Percentiles rank a stretch among this genome's conserved stretches.
Conservation (phyloP, 2,329 filamentous ascomycete genomes). For the Ceratocystis ficicola region DNA sequence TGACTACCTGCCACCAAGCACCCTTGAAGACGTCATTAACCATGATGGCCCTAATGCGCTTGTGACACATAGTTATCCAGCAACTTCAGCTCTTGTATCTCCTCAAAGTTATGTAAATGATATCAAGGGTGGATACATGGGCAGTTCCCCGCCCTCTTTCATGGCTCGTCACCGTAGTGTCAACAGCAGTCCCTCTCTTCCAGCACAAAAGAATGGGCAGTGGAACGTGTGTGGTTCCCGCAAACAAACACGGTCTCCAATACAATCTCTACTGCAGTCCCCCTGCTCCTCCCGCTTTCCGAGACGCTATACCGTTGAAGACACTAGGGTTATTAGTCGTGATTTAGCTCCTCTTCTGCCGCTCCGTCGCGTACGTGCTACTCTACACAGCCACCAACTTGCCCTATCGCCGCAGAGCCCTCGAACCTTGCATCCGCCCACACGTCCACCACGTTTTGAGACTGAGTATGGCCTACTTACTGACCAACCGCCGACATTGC, state of each 20-base stretch:
- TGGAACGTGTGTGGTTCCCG: background rate
- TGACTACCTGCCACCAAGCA: constrained; percentile 16
- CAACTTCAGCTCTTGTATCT: background rate
- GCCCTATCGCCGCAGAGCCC: background rate
- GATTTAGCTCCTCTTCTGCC: background rate
- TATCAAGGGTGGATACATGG: background rate
- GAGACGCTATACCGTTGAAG: background rate
- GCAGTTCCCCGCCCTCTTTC: background rate
- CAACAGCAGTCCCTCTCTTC: background rate
- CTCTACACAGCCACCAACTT: background rate
- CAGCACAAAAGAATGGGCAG: background rate
- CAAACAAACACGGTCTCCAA: background rate
- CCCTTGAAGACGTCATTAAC: background rate
- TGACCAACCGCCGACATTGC: background rate
- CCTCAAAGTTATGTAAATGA: background rate
- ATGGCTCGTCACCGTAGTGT: background rate
- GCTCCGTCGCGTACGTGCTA: background rate
- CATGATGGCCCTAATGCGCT: background rate
- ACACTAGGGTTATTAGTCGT: background rate
- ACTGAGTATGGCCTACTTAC: background rate
- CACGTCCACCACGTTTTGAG: background rate
- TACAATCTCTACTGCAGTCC: background rate
- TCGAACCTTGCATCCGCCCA: background rate
- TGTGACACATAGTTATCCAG: background rate
- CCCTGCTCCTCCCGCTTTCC: background rate